Conservation (phyloP, 371 early-diverging fungal species). For the Basidiobolus meristosporus region DNA sequence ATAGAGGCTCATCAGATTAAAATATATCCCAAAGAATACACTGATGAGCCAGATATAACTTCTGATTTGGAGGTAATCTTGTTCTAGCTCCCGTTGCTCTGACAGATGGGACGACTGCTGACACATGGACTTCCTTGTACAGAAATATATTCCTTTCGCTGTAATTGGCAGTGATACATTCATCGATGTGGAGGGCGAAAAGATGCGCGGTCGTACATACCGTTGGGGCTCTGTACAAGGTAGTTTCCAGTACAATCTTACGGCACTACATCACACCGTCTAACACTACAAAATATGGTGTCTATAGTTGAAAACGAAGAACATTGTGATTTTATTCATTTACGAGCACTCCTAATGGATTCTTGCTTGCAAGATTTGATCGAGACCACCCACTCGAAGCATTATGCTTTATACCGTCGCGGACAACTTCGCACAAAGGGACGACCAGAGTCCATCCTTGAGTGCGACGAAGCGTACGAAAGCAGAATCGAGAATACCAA, state of each 20-base stretch:
- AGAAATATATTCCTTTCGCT: slow-evolving; percentile 77
- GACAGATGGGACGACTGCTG: not conserved
- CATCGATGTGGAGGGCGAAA: slow-evolving; percentile 41
- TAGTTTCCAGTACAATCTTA: slow-evolving; percentile 7
- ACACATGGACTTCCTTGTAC: not conserved
- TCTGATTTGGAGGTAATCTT: slow-evolving; percentile 40
- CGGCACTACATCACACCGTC: not conserved
- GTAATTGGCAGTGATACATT: slow-evolving; percentile 76
- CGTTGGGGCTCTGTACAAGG: slow-evolving; percentile 96
- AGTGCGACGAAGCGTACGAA: slow-evolving; percentile 59
- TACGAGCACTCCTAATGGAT: slow-evolving; percentile 49
- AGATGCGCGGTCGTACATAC: slow-evolving; percentile 78
- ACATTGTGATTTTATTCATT: slow-evolving; percentile 72
- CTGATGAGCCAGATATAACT: slow-evolving; percentile 36
- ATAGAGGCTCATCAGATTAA: slow-evolving; percentile 48
- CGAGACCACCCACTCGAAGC: slow-evolving; percentile 54
- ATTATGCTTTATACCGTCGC: slow-evolving; percentile 64
- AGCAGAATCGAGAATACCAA: slow-evolving; percentile 30
- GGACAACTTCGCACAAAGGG: slow-evolving; percentile 29
- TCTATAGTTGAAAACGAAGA: slow-evolving; percentile 61
- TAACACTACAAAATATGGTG: not conserved
- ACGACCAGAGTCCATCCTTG: slow-evolving; percentile 52
- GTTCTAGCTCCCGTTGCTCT: slow-evolving; percentile 5
- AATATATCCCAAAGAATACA: slow-evolving; percentile 36
- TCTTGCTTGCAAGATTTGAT: slow-evolving; percentile 65